A percentile compares a stretch with the other conserved stretches of the same genome.
phyloP scores from a whole-genome alignment of 495 filamentous ascomycete species.

The Darksidea phi region DNA sequence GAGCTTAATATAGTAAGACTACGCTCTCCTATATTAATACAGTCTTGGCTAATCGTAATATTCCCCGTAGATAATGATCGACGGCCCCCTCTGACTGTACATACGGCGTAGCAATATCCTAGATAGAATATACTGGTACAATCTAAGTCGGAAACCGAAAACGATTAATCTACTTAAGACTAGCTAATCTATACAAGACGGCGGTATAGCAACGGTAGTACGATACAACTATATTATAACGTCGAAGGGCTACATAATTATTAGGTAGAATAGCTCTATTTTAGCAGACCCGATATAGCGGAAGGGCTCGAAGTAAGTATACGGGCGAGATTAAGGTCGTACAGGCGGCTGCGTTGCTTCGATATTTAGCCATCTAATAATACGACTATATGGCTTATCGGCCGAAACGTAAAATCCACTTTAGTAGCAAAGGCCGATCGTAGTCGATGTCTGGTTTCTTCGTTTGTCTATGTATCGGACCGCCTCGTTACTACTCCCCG shows the following conservation, averaged over 20 bases:
- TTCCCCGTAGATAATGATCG: neutral
- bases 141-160: neutral
- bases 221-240: neutral
- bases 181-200: neutral
- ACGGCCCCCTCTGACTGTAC: neutral
- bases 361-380: neutral
- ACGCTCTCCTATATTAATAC: neutral
- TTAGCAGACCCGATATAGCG: neutral
- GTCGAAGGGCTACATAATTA: no score
- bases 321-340: neutral
- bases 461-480: neutral
- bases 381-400: neutral
- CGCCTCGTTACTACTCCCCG: neutral
- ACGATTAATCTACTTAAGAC: neutral
- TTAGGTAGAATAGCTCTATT: no score
- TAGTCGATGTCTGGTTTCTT: neutral
- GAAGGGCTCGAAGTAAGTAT: no score
- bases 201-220: neutral
- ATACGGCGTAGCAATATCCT: neutral
- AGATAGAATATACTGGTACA: neutral
- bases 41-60: neutral
- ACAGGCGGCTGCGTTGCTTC: neutral
- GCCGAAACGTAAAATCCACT: neutral
- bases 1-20: neutral
- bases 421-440: neutral